A percentile compares a stretch with the other conserved stretches of the same genome.
Conservation (phyloP, 2,329 filamentous ascomycete genomes). For the Arthrobotrys megalospora region DNA sequence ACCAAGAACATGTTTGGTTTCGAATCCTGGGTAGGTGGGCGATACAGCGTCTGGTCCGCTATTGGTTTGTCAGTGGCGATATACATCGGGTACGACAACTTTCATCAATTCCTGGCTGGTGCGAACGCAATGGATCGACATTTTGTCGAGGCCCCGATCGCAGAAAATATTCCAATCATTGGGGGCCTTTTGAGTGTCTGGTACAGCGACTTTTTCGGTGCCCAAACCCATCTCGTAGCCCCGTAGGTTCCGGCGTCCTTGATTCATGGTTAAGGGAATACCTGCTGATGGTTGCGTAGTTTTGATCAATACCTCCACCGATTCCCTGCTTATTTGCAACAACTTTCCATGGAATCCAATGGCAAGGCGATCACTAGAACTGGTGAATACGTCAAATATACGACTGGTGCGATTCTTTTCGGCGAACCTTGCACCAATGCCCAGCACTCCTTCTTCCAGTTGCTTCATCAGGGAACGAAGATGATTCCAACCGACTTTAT, state of each 20-base stretch:
- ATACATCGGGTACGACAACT: conserved; percentile 98
- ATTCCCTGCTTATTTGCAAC: conserved; percentile 98
- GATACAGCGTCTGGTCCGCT: conserved; percentile 99
- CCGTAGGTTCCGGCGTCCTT: conserved; percentile 76
- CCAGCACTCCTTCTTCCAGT: conserved; percentile 99
- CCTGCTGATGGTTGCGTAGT: conserved; percentile 68
- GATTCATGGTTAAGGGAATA: background rate
- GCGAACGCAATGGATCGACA: conserved; percentile 99
- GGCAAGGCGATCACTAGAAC: conserved; percentile 95
- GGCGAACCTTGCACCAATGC: conserved; percentile 99
- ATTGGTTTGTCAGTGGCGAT: conserved; percentile 95
- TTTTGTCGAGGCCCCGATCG: conserved; percentile 90
- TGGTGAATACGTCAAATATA: conserved; percentile 93
- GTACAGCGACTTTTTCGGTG: conserved; percentile 99
- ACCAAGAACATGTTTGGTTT: conserved; percentile 99
- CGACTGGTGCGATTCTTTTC: conserved; percentile 94
- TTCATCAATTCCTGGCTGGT: conserved; percentile 93
- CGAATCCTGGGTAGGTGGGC: conserved; percentile 97
- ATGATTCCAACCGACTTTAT: conserved; percentile 99
- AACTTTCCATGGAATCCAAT: conserved; percentile 99
- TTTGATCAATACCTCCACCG: conserved; percentile 99
- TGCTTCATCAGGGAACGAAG: conserved; percentile 98
- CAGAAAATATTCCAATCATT: conserved; percentile 94
- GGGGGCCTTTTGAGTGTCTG: conserved; percentile 95
- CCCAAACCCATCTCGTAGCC: conserved; percentile 96